phyloP scores from a whole-genome alignment of 139 green algal genomes.

The Mesostigma viride region DNA sequence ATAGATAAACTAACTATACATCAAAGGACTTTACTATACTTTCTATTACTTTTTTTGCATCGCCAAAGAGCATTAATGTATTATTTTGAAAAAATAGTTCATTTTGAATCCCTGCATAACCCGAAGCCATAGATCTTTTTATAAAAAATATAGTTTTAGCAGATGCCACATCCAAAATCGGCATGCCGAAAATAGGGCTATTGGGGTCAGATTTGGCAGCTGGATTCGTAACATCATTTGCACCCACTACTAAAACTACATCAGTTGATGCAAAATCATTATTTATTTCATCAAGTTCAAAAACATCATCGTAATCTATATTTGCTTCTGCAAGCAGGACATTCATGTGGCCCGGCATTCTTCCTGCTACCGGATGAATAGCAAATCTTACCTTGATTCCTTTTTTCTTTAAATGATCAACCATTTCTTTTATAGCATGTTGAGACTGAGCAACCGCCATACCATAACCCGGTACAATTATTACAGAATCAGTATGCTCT shows the following conservation, averaged over 20 bases:
- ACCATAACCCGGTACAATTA: constrained; percentile 81
- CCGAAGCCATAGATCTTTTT: constrained; percentile 71
- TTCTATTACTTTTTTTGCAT: constrained; percentile 36
- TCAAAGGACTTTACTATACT: no score
- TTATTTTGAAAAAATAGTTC: constrained; percentile 72
- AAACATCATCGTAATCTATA: constrained; percentile 55
- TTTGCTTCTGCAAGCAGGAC: constrained; percentile 82
- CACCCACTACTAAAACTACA: constrained; percentile 61
- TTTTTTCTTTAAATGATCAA: neutral
- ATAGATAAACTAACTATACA: no score
- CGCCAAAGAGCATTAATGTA: constrained; percentile 67
- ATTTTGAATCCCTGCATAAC: constrained; percentile 83
- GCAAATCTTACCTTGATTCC: constrained; percentile 43
- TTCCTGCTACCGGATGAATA: constrained; percentile 71
- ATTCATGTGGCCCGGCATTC: constrained; percentile 84
- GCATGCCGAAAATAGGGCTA: constrained; percentile 67
- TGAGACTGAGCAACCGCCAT: constrained; percentile 78
- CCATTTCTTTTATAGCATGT: constrained; percentile 57
- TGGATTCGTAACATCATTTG: constrained; percentile 72
- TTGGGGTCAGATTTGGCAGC: constrained; percentile 72
- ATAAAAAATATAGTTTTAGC: constrained; percentile 52
- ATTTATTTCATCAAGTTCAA: constrained; percentile 50
- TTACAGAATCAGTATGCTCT: constrained; percentile 34
- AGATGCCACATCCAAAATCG: constrained; percentile 39
- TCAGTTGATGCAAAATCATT: constrained; percentile 56